Conservation (phyloP, 2,329 filamentous ascomycete species). For the Aspergillus floridensis region DNA sequence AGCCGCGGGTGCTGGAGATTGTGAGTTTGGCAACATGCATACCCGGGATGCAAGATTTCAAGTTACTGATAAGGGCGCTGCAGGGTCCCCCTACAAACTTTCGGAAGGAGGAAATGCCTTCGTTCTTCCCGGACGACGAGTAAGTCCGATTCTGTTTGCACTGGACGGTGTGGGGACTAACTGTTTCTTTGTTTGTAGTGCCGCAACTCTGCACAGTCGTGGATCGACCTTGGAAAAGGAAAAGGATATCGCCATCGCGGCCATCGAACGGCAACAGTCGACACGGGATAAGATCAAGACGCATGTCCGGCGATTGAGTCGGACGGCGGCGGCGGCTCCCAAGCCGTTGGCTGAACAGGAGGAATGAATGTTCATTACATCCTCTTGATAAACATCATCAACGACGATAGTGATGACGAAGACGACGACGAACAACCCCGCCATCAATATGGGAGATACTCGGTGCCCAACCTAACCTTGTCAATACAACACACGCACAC, state of each 20-base stretch:
- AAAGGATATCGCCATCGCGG: conserved; percentile 29
- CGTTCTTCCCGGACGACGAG: conserved; percentile 42
- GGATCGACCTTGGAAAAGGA: conserved; percentile 23
- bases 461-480: neutral
- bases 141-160: conserved; percentile 23
- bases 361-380: conserved; percentile 1
- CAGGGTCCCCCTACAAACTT: conserved; percentile 46
- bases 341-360: conserved; percentile 16
- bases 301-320: conserved; percentile 31
- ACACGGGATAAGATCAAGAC: conserved; percentile 29
- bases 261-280: conserved; percentile 27
- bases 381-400: neutral
- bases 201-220: conserved; percentile 34
- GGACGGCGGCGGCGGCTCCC: conserved; percentile 22
- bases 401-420: neutral
- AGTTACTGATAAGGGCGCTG: neutral
- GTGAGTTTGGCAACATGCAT: conserved; percentile 21
- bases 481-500: neutral
- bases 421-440: neutral
- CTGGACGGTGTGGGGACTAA: neutral
- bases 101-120: conserved; percentile 41
- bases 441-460: too few relatives aligned
- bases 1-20: conserved; percentile 35
- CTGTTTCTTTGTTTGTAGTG: conserved; percentile 24
- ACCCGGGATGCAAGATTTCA: neutral